Base-by-base conservation (phyloP, 495 filamentous ascomycete species). In the Penicillium desertorum region DNA sequence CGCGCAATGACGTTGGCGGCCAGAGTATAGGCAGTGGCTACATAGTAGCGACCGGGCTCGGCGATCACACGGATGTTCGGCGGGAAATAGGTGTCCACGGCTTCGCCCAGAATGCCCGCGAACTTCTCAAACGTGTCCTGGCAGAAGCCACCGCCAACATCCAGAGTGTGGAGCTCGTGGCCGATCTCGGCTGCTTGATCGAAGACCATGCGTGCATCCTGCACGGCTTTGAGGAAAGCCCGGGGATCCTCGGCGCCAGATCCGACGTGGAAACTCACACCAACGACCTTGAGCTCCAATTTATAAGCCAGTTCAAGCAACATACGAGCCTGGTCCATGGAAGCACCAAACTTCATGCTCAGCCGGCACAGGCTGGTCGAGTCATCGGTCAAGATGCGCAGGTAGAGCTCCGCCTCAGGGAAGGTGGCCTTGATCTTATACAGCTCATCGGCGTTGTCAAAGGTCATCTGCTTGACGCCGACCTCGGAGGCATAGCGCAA, bases 401-500 rank as follows among this genome's bases (percentile, higher is more conserved):
- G 81, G 76, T 89, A 92, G 14, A 98, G 84, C 75, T 96, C 89
- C 34, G 94, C 94, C 22, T 84, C 86, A 11, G 94, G 95, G 67
- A 83, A 96, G 59, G 90, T 81, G 61, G 89, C 85, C 69, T 95
- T 93, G 74, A 95, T 94, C 81, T 99, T 98, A 83, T 93, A 90
- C 34, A 99, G 83, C 78, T 99, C 95, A 67, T 98, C 94, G 60
- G 91, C 85, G 64, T 98, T 97, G 79, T 99, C 94, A 65, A 98
- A 97, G 11, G 94, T 98, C 92, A 99, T 98, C 79, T 96, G 91
- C 78, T 90, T 95, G 65, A 99, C 93, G 57, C 86, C 88, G 54
- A 88, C 71, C 69, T 85, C 81, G 54, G 86, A 83, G 51, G 93
- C 93, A 64, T 90, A 96, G 64, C 92, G 90, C 58, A 98, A 79